These are phyloP conservation scores for Arthrobotrys musiformis DNA, from an alignment of 2,329 filamentous ascomycete genomes.

Conservation along the genomic window DNA sequence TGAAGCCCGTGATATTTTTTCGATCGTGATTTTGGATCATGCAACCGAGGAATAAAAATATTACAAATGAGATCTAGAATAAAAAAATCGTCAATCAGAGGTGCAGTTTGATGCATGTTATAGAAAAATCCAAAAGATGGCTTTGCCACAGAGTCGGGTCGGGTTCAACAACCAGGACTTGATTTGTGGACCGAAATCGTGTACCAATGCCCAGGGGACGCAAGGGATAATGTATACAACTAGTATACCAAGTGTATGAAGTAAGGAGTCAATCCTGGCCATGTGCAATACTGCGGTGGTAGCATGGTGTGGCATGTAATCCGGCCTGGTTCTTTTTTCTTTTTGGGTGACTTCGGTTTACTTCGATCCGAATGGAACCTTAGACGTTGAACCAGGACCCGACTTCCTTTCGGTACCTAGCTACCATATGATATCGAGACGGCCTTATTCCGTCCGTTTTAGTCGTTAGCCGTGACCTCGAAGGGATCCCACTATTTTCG, in stretches of 20 bases:
- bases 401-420: not conserved
- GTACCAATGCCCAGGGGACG: not conserved
- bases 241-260: not conserved
- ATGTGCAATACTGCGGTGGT: no score
- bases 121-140: not conserved
- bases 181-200: not conserved
- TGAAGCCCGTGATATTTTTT: not conserved
- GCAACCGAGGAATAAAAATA: constrained; percentile 9
- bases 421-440: constrained; percentile 11
- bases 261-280: not conserved
- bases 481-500: not conserved
- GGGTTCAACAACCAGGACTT: not conserved
- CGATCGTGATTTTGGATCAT: constrained; percentile 16
- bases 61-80: not conserved
- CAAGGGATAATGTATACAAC: not conserved
- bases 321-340: not conserved
- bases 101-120: constrained; percentile 2
- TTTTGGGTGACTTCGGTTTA: not conserved
- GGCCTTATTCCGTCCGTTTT: constrained; percentile 30
- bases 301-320: not conserved
- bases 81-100: not conserved
- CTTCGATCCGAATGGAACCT: not conserved
- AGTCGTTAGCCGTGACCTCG: not conserved
- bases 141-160: not conserved
- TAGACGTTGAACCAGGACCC: not conserved